Percentiles rank a stretch among this genome's conserved stretches.
Conservation (phyloP, 768 basidiomycete species). For the Lactarius quietus region DNA sequence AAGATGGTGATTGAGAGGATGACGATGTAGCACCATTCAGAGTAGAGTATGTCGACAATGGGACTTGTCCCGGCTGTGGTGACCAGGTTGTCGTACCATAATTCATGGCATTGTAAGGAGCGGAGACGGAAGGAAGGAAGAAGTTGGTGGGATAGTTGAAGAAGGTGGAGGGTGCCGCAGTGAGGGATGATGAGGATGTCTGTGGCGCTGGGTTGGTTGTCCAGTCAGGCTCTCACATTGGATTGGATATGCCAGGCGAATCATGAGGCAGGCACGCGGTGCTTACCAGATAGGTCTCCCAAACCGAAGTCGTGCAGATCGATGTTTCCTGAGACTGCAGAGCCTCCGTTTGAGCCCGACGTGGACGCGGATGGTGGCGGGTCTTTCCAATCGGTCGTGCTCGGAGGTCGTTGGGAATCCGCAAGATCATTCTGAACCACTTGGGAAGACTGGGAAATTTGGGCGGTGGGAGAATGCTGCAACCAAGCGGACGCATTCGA, state of each 20-base stretch:
- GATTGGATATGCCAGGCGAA: neutral
- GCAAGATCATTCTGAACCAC: conserved; percentile 15
- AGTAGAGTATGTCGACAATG: conserved; percentile 72
- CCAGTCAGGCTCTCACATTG: conserved; percentile 14
- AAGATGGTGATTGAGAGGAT: conserved; percentile 36
- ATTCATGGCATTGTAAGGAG: conserved; percentile 50
- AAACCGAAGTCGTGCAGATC: conserved; percentile 27
- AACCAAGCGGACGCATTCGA: conserved; percentile 41
- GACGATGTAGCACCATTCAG: conserved; percentile 69
- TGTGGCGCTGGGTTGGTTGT: conserved; percentile 33
- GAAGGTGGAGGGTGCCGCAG: conserved; percentile 39
- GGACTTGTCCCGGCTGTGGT: conserved; percentile 40
- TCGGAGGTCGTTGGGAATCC: conserved; percentile 31
- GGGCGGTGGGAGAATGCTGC: conserved; percentile 37
- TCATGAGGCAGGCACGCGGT: conserved; percentile 16
- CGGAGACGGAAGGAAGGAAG: conserved; percentile 40
- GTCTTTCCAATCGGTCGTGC: conserved; percentile 37
- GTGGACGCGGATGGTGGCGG: conserved; percentile 29
- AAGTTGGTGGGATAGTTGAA: conserved; percentile 36
- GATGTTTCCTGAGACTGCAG: conserved; percentile 31
- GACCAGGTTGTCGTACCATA: conserved; percentile 54
- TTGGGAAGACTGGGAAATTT: conserved; percentile 19
- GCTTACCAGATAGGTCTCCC: conserved; percentile 27
- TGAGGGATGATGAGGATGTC: conserved; percentile 37
- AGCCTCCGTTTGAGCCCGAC: conserved; percentile 30